Evolutionary conservation across 352 stramenopile genomes (phyloP), one percentile per base, ranked within the genome.

Genomic region (Globisporangium paddicum): DNA sequence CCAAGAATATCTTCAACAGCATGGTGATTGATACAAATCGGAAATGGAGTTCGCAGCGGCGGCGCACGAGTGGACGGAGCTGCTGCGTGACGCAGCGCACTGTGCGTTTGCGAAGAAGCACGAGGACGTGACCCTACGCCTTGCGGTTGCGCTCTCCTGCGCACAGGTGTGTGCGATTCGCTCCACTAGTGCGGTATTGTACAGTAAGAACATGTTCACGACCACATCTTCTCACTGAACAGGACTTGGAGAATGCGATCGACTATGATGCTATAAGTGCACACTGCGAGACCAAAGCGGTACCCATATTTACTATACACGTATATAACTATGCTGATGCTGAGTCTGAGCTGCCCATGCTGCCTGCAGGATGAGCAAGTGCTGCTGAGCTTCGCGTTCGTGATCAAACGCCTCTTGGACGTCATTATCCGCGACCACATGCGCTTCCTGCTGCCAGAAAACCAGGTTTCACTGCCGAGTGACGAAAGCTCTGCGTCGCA

Each of bases 351-450:
- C n/a, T 21, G 19, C 4, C 30, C 11, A 49, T 28, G 14, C 0
- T 26, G 18, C 1, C 8, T 13, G 13, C 11, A 81, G 69, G 76
- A 86, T 0, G 68, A 75, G 45, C 73, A 75, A 23, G 49, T 54
- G 47, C 64, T 90, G 18, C 30, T 82, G 44, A 55, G 63, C 2
- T 63, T 83, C 4, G 65, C 65, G 41, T 53, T 65, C 8, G 67
- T 72, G 13, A 45, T 89, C 28, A 72, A 72, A 19, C 64, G 69
- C 3, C 63, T 90, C 11, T 9, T 87, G n/a, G 72, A 82, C 18
- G 52, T 68, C 23, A 62, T 72, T 9, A 52, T 82, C 9, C 78
- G 80, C 10, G 69, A 82, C 11, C 79, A 70, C 50, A 71, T 86
- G 74, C 62, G 47, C 48, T 86, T 87, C 19, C 55, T 87, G n/a